Base-by-base conservation (phyloP, 352 stramenopile species). In the Phytopythium sindhum region DNA sequence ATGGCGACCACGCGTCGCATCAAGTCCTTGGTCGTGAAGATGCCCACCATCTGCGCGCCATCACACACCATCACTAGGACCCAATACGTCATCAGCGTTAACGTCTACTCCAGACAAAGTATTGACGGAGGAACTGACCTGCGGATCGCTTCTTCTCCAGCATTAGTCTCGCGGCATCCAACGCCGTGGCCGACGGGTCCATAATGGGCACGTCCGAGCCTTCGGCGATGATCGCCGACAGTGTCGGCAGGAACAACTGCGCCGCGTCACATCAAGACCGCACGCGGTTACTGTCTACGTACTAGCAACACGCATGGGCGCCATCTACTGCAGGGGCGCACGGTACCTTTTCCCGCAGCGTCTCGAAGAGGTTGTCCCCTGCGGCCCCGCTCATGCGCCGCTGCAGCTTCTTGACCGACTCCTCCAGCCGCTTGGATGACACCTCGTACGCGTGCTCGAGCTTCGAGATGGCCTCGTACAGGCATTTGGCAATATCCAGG, bases 11-110 rank as follows among this genome's bases (percentile, higher is more conserved):
- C 96, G 53, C 97, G 84, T 29, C 86, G 95, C 93, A 99, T 97
- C 72, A 99, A 82, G 74, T 99, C 97, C 68, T 99, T 99, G 29
- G 97, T 96, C 19, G 96, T 98, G 65, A 99, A 98, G 68, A 99
- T 99, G 24, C 97, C 97, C 15, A 98, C 81, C 57, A 98, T 90
- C 29, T 87, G 70, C 19, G 73, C 72, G 28, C 82, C 72, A 58
- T 92, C 81, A 53, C 98, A 93, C 47, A 98, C 91, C 52, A 99
- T 86, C 42, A 98, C 89, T 57, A 75, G 48, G 50, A 28, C 29
- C 24, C 41, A 35, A 37, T n/a, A 31, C 26, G 11, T 24, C 11
- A 15, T 41, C 37, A 61, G 17, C 28, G 21, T 14, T 23, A 33
- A 10, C 15, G 9, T 21, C 1, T 15, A 28, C 37, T 15, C 0